Evolutionary conservation across 345 rosid genomes (phyloP).

Genomic region (Murraya paniculata): DNA sequence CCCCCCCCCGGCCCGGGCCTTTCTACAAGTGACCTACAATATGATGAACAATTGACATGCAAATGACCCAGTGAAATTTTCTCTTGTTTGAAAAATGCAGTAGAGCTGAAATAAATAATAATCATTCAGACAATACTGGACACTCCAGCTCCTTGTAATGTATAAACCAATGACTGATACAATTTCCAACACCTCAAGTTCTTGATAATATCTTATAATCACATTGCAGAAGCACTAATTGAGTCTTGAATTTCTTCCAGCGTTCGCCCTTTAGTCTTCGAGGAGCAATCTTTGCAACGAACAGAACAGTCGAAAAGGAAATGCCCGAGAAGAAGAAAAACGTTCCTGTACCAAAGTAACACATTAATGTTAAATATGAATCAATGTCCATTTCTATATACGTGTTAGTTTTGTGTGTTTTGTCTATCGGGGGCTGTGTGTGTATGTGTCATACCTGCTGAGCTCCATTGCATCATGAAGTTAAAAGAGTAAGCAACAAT

Average conservation of each 20-base stretch:
- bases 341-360: constrained; percentile 13
- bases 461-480: constrained; percentile 19
- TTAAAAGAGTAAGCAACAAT: constrained; percentile 17
- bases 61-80: not conserved
- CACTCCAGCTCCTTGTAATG: not conserved
- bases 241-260: constrained; percentile 51
- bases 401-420: not conserved
- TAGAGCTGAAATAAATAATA: not conserved
- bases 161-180: not conserved
- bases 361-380: not conserved
- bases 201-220: too few relatives aligned
- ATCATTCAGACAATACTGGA: not conserved
- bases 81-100: not conserved
- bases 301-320: not conserved
- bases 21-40: too few relatives aligned
- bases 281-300: constrained; percentile 11
- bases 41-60: too few relatives aligned
- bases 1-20: too few relatives aligned
- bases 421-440: not conserved
- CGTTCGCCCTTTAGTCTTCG: constrained; percentile 49
- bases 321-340: constrained; percentile 22
- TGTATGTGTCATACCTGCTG: constrained; percentile 8
- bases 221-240: too few relatives aligned
- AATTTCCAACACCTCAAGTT: too few relatives aligned
- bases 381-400: too few relatives aligned